These are phyloP conservation scores for Olyra latifolia DNA, from an alignment of 176 grass and related monocot species.

Conservation along the genomic window DNA sequence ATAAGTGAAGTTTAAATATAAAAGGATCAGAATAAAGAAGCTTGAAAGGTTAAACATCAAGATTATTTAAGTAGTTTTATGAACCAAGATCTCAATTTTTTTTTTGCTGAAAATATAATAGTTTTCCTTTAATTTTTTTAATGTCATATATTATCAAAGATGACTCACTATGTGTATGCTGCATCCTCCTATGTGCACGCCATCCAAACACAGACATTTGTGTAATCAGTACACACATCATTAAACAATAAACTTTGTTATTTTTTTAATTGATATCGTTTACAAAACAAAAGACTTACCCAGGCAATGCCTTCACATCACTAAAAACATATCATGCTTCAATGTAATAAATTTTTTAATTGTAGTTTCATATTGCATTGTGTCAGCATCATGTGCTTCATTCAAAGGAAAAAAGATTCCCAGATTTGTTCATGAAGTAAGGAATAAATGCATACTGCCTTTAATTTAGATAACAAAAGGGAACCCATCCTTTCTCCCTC, in stretches of 20 bases:
- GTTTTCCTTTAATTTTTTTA: neutral
- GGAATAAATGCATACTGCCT: constrained; percentile 17
- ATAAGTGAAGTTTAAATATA: constrained; percentile 11
- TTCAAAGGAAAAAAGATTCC: constrained; percentile 6
- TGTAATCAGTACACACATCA: neutral
- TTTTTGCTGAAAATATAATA: neutral
- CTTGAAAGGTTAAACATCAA: neutral
- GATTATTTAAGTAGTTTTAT: neutral
- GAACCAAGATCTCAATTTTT: neutral
- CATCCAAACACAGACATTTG: neutral
- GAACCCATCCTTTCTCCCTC: neutral
- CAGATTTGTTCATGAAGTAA: constrained; percentile 29
- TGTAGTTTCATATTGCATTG: neutral
- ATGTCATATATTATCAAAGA: neutral
- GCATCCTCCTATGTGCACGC: neutral
- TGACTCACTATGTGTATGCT: neutral
- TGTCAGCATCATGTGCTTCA: constrained; percentile 9
- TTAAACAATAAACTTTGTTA: constrained; percentile 24
- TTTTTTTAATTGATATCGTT: neutral
- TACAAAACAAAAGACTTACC: neutral
- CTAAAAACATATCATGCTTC: neutral
- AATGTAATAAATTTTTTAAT: neutral
- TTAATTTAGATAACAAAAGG: constrained; percentile 22
- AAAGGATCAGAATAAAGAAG: neutral
- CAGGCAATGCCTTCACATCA: neutral